These are phyloP conservation scores for Bullera alba DNA, from an alignment of 768 basidiomycete species.

Conservation along the genomic window DNA sequence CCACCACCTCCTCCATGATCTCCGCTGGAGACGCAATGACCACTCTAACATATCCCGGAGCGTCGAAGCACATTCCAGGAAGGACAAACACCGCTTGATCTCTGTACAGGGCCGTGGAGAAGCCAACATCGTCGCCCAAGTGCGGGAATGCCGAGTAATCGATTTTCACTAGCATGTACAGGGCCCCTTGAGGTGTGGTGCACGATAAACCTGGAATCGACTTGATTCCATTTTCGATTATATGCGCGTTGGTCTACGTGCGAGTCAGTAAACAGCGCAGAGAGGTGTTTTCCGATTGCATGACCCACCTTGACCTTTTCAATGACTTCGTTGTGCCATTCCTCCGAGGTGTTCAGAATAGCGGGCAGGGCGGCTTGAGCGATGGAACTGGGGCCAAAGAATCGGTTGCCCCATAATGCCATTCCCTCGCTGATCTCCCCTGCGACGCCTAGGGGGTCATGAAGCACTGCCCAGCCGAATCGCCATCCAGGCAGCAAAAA, in stretches of 20 bases:
- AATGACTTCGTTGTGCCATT: constrained; percentile 36
- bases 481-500: constrained; percentile 47
- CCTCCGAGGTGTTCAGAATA: constrained; percentile 28
- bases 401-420: constrained; percentile 39
- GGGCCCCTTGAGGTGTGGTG: constrained; percentile 28
- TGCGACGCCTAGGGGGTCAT: constrained; percentile 44
- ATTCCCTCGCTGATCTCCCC: constrained; percentile 32
- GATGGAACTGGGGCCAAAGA: constrained; percentile 44
- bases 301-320: constrained; percentile 34
- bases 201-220: constrained; percentile 30
- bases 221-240: constrained; percentile 18
- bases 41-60: constrained; percentile 37
- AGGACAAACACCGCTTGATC: constrained; percentile 42
- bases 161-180: constrained; percentile 40
- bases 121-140: constrained; percentile 41
- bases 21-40: constrained; percentile 33
- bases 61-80: constrained; percentile 39
- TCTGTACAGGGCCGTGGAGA: constrained; percentile 34
- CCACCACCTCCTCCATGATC: constrained; percentile 37
- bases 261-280: constrained; percentile 4
- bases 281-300: too few relatives aligned
- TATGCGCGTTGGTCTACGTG: constrained; percentile 31
- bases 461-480: constrained; percentile 44
- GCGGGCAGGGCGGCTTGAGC: constrained; percentile 37
- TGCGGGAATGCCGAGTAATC: constrained; percentile 12